Conservation (phyloP, 306 rosid genomes). For the Luffa acutangula region DNA sequence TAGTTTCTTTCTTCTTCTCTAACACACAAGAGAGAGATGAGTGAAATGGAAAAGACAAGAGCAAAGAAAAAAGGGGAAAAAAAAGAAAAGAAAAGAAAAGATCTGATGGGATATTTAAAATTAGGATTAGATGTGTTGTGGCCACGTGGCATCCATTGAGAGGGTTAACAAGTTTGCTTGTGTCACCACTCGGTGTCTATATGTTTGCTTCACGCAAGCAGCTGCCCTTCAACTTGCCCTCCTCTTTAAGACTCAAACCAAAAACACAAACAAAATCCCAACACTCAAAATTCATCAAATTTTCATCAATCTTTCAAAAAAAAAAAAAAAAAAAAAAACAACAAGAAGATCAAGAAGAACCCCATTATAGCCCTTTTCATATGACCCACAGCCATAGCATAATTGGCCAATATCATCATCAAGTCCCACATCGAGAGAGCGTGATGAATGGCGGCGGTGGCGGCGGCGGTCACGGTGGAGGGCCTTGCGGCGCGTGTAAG, state of each 20-base stretch:
- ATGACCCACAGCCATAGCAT: not conserved
- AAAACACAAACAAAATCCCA: not conserved
- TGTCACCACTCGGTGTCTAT: constrained; percentile 28
- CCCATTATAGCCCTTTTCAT: not conserved
- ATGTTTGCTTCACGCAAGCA: constrained; percentile 94
- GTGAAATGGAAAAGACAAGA: constrained; percentile 2
- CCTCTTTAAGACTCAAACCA: constrained; percentile 53
- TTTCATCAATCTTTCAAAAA: not conserved
- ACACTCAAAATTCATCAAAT: not conserved
- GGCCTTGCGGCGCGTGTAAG: constrained; percentile 98
- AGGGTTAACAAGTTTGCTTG: constrained; percentile 39
- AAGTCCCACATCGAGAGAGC: not conserved
- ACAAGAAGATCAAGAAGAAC: not conserved
- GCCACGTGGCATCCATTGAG: constrained; percentile 5
- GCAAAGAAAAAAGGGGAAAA: not conserved
- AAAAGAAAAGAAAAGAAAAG: not conserved
- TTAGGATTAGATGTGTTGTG: constrained; percentile 12
- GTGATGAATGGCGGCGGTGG: constrained; percentile 13
- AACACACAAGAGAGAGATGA: not conserved
- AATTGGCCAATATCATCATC: not conserved
- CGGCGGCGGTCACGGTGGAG: constrained; percentile 17
- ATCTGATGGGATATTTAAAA: not conserved
- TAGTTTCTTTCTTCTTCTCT: not conserved
- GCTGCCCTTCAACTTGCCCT: constrained; percentile 35
- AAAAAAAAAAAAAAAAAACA: not conserved